A percentile compares a stretch with the other conserved stretches of the same genome.
phyloP scores from a whole-genome alignment of 352 stramenopile genomes.

The Globisporangium viniferum region DNA sequence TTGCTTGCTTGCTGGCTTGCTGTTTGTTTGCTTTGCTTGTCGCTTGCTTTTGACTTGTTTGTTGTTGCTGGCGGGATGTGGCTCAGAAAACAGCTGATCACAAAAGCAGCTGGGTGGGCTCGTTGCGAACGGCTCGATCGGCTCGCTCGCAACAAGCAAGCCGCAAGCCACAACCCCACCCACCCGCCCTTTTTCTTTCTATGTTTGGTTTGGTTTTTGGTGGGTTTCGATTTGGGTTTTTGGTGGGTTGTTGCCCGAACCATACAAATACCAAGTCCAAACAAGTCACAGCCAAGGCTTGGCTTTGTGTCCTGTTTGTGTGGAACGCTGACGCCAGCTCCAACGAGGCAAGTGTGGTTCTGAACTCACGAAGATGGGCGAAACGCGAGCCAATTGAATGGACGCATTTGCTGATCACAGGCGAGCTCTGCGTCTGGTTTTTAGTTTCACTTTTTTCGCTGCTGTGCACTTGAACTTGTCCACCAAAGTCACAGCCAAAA shows the following conservation, averaged over 20 bases:
- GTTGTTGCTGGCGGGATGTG: background rate
- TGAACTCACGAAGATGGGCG: background rate
- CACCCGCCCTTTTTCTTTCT: background rate
- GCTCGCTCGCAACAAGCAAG: no score
- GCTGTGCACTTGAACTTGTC: no score
- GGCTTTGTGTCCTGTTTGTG: background rate
- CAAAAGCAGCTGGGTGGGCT: background rate
- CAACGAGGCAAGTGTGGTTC: background rate
- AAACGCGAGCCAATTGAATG: slow-evolving; percentile 1
- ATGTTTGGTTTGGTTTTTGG: background rate
- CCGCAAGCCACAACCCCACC: background rate
- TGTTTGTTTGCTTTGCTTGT: background rate
- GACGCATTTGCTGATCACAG: background rate
- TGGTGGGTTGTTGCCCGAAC: background rate
- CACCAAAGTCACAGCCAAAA: no score
- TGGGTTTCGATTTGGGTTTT: background rate
- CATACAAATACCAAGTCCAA: background rate
- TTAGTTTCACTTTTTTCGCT: slow-evolving; percentile 2
- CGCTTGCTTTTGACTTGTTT: no score
- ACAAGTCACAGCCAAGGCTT: background rate
- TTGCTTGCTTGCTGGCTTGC: background rate
- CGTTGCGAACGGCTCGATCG: background rate
- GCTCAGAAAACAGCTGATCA: background rate
- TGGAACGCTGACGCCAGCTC: background rate
- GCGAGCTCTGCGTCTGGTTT: slow-evolving; percentile 1